Evolutionary conservation across 2,329 filamentous ascomycete species (phyloP), one percentile per base, ranked within the genome.

Genomic region (Ophiocordyceps camponoti-leonardi): DNA sequence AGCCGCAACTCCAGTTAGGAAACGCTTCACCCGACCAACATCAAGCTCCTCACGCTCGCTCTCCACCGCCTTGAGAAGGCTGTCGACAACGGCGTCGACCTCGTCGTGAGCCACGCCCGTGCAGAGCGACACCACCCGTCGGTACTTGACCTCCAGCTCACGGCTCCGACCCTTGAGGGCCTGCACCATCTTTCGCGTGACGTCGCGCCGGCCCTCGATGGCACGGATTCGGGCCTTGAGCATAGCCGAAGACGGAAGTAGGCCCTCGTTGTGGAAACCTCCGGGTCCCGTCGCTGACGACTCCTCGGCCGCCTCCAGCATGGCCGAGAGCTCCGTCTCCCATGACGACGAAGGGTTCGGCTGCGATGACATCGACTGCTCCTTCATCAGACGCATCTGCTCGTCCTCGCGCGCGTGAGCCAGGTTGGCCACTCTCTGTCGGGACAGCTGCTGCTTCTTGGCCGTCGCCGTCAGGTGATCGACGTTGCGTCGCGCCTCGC

Each of bases 141-240:
- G 76, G 59, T 95, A 95, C 62, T 92, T 86, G 52, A 82, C 71
- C 56, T 94, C 90, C 4, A 94, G 71, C 45, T 94, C 87, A 5
- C 79, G 81, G 53, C 86, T 90, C 48, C 84, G 79, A 28, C 81
- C 80, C 58, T 86, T 81, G 10, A 98, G 72, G 6, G 74, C 74
- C 18, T 75, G 72, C 2, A 86, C 80, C 53, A 82, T 77, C 44
- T 77, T 75, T 45, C 76, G 68, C 13, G 92, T 77, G 18, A 73
- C 68, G 40, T 73, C 69, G 41, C 86, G 86, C 42, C 86, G 79
- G 13, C 68, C 66, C 46, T 75, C 71, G 49, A 94, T 82, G 3
- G 84, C 83, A 39, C 76, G 73, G 19, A 87, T 67, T 7, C 82
- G 71, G 31, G 83, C 79, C 26, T 75, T 73, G 26, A 96, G 67